Conservation (phyloP, 192 early-diverging fungal species). For the Chytriomyces sp. region DNA sequence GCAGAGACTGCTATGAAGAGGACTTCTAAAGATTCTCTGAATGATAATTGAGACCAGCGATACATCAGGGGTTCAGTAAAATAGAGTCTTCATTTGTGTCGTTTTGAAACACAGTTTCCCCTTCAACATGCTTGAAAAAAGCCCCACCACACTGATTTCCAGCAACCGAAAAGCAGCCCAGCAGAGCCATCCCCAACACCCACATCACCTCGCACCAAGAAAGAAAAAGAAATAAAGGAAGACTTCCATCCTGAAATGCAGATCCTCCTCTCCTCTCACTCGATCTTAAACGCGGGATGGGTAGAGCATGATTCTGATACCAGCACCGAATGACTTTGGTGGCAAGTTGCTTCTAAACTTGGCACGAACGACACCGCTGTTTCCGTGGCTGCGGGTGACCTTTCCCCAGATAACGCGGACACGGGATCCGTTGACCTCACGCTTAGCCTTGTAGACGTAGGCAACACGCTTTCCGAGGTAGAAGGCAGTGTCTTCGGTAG, state of each 20-base stretch:
- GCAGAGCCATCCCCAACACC: background rate
- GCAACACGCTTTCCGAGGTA: constrained; percentile 99
- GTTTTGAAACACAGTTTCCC: no score
- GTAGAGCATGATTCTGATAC: constrained; percentile 95
- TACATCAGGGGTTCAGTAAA: no score
- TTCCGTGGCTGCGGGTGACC: constrained; percentile 94
- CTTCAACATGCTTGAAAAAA: no score
- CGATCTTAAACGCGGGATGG: constrained; percentile 76
- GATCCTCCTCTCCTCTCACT: no score
- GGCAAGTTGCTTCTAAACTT: constrained; percentile 98
- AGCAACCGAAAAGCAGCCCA: no score
- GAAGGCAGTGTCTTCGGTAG: constrained; percentile 89
- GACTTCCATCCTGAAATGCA: no score
- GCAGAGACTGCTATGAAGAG: background rate
- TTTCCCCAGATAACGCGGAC: constrained; percentile 99
- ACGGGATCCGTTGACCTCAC: constrained; percentile 85
- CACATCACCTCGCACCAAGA: background rate
- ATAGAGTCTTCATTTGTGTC: no score
- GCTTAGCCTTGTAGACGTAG: constrained; percentile 94
- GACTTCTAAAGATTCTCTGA: background rate
- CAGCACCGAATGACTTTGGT: constrained; percentile 89
- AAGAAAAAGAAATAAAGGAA: background rate
- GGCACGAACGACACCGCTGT: constrained; percentile 93
- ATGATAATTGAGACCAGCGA: background rate
- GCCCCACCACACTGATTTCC: no score